Evolutionary conservation across 2,329 filamentous ascomycete species (phyloP).

Genomic region (Ophiostoma ulmi): DNA sequence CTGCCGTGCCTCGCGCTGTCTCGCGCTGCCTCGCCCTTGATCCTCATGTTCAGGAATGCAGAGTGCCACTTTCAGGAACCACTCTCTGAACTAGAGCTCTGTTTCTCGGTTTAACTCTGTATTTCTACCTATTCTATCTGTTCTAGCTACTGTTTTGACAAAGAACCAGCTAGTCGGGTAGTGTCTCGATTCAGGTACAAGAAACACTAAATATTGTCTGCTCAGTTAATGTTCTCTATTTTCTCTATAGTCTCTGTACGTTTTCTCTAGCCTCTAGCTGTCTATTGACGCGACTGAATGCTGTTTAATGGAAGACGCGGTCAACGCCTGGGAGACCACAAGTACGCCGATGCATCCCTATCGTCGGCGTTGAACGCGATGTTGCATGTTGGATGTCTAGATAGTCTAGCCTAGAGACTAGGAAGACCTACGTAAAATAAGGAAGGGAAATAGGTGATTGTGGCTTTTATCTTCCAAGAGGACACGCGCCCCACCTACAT

Average conservation of each 20-base stretch:
- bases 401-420: not conserved
- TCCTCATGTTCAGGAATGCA: conserved; percentile 13
- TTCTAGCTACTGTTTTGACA: not conserved
- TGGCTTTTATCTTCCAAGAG: too few species aligned
- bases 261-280: not conserved
- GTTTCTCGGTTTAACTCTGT: not conserved
- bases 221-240: not conserved
- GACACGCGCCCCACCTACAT: not conserved
- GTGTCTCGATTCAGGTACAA: conserved; percentile 5
- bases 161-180: not conserved
- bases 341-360: conserved; percentile 12
- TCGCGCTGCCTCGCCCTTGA: conserved; percentile 5
- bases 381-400: not conserved
- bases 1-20: conserved; percentile 1
- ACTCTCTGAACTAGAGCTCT: not conserved
- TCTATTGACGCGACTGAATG: not conserved
- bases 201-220: not conserved
- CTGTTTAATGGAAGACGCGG: conserved; percentile 7
- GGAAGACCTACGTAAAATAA: not conserved
- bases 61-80: conserved; percentile 12
- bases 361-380: not conserved
- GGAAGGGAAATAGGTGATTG: not conserved
- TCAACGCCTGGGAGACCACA: not conserved
- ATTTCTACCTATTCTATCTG: not conserved
- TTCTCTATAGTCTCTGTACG: not conserved